Evolutionary conservation across 768 basidiomycete genomes (phyloP).

Genomic region (Scleroderma bovista): DNA sequence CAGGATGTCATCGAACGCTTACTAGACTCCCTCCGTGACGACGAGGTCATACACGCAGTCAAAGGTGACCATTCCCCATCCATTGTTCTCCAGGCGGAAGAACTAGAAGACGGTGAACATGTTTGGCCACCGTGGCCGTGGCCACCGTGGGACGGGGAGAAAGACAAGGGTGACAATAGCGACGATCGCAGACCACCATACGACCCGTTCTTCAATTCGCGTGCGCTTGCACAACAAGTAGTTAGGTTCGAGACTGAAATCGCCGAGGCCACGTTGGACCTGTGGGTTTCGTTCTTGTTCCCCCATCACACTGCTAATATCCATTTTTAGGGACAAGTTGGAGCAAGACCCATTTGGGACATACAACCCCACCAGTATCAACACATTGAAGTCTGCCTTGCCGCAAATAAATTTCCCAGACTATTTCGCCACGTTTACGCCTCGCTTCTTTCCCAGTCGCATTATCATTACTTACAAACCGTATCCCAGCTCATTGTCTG

Average conservation of each 20-base stretch:
- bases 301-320: not conserved
- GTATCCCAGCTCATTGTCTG: slow-evolving; percentile 62
- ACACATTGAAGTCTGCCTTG: slow-evolving; percentile 62
- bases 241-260: slow-evolving; percentile 74
- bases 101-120: slow-evolving; percentile 25
- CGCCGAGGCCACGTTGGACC: slow-evolving; percentile 74
- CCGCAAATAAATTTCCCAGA: slow-evolving; percentile 75
- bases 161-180: slow-evolving; percentile 41
- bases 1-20: slow-evolving; percentile 61
- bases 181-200: slow-evolving; percentile 26
- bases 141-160: slow-evolving; percentile 78
- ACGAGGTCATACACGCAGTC: slow-evolving; percentile 19
- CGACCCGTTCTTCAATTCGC: slow-evolving; percentile 41
- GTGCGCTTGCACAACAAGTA: slow-evolving; percentile 62
- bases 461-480: slow-evolving; percentile 82
- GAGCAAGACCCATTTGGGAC: slow-evolving; percentile 78
- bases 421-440: slow-evolving; percentile 85
- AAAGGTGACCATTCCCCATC: slow-evolving; percentile 10
- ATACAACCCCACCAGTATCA: slow-evolving; percentile 78
- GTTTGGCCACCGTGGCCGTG: slow-evolving; percentile 81
- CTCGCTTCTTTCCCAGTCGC: slow-evolving; percentile 65
- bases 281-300: slow-evolving; percentile 34
- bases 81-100: slow-evolving; percentile 34
- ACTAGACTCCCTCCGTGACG: slow-evolving; percentile 52
- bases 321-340: slow-evolving; percentile 48